Conservation (phyloP, 2,329 filamentous ascomycete genomes). For the Colletotrichum tanaceti region DNA sequence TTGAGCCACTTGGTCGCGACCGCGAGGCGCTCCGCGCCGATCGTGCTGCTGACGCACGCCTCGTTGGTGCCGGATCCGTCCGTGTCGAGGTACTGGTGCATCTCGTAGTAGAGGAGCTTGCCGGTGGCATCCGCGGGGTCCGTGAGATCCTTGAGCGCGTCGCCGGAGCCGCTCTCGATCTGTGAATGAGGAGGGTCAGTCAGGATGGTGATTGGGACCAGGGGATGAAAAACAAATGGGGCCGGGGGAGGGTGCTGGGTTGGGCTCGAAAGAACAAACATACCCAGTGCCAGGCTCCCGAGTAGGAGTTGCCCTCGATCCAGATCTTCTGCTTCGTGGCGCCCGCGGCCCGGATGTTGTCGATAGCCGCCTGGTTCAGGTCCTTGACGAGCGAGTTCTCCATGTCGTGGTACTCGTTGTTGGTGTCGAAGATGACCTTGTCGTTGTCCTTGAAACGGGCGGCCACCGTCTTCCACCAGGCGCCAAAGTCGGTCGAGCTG, state of each 20-base stretch:
- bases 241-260: too few species aligned
- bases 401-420: slow-evolving; percentile 71
- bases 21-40: slow-evolving; percentile 57
- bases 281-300: slow-evolving; percentile 54
- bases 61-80: slow-evolving; percentile 59
- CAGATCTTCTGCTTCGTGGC: slow-evolving; percentile 63
- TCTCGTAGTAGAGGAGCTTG: slow-evolving; percentile 59
- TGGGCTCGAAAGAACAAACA: not conserved
- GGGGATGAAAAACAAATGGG: too few species aligned
- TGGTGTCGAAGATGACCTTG: slow-evolving; percentile 68
- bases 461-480: slow-evolving; percentile 65
- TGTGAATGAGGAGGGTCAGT: not conserved
- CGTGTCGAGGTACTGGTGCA: slow-evolving; percentile 65
- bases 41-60: slow-evolving; percentile 56
- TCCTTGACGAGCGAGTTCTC: slow-evolving; percentile 64
- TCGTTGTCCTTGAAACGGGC: slow-evolving; percentile 59
- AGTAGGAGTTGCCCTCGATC: slow-evolving; percentile 61
- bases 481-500: slow-evolving; percentile 59
- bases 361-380: slow-evolving; percentile 69
- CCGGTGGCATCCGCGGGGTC: slow-evolving; percentile 57
- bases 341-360: slow-evolving; percentile 66
- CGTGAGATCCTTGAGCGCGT: slow-evolving; percentile 52
- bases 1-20: slow-evolving; percentile 62
- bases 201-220: too few species aligned
- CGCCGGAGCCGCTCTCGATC: slow-evolving; percentile 50